Conservation (phyloP, 2,329 filamentous ascomycete genomes). For the Hymenoscyphus albidus region DNA sequence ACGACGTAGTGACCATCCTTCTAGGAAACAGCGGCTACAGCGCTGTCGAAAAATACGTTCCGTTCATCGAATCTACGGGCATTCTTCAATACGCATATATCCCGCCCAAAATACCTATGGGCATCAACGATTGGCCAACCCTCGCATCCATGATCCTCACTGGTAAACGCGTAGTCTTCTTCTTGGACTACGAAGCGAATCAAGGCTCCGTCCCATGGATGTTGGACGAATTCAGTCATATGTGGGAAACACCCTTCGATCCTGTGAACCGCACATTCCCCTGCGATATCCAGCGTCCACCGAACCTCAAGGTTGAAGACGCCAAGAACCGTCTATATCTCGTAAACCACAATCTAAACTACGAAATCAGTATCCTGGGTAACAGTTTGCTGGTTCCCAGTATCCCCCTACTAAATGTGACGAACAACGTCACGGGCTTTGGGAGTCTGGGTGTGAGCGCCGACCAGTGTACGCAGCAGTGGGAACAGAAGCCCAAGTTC, state of each 20-base stretch:
- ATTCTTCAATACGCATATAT: constrained; percentile 70
- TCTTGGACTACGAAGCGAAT: constrained; percentile 79
- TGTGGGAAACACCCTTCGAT: constrained; percentile 85
- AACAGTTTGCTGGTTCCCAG: constrained; percentile 67
- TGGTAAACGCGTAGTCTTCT: constrained; percentile 70
- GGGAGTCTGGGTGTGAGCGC: constrained; percentile 65
- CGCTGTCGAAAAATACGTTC: constrained; percentile 57
- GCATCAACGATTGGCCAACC: constrained; percentile 75
- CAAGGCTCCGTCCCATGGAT: constrained; percentile 77
- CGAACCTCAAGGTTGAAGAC: constrained; percentile 52
- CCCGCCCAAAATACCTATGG: constrained; percentile 68
- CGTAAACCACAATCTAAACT: constrained; percentile 88
- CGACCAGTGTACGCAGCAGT: constrained; percentile 57
- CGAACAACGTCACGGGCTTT: constrained; percentile 62
- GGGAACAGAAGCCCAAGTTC: constrained; percentile 70
- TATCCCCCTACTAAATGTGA: constrained; percentile 63
- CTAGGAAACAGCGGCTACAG: constrained; percentile 80
- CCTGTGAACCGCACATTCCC: constrained; percentile 61
- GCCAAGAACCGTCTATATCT: constrained; percentile 68
- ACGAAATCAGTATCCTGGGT: constrained; percentile 65
- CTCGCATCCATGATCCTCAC: constrained; percentile 70
- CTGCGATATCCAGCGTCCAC: constrained; percentile 74
- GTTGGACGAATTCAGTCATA: constrained; percentile 79
- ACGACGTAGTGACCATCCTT: constrained; percentile 83
- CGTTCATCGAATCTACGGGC: constrained; percentile 67